Conservation (phyloP, 371 early-diverging fungal species). For the Coemansia linderi region DNA sequence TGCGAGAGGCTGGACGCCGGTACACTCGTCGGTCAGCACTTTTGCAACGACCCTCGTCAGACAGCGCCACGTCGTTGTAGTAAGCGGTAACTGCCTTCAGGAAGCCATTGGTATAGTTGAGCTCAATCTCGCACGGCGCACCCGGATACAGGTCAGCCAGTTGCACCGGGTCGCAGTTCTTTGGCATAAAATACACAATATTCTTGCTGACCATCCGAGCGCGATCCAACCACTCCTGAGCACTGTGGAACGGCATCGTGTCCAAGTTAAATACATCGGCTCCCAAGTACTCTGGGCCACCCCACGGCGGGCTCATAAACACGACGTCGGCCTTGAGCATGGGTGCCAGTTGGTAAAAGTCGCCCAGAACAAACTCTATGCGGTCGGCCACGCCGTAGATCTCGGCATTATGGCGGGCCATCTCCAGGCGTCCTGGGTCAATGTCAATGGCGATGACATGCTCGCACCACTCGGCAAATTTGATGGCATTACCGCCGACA, state of each 20-base stretch:
- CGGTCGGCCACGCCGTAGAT: conserved; percentile 90
- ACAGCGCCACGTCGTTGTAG: conserved; percentile 64
- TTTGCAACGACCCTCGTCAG: conserved; percentile 1
- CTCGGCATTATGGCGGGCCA: conserved; percentile 83
- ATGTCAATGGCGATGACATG: conserved; percentile 94
- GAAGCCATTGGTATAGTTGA: conserved; percentile 62
- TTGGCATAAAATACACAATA: conserved; percentile 83
- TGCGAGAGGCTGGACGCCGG: background rate
- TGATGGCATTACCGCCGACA: conserved; percentile 94
- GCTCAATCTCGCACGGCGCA: conserved; percentile 71
- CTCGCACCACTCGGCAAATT: conserved; percentile 86
- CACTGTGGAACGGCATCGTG: conserved; percentile 34
- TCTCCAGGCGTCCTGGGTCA: conserved; percentile 75
- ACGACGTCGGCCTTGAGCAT: conserved; percentile 78
- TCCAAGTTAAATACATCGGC: conserved; percentile 22
- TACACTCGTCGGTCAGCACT: conserved; percentile 1
- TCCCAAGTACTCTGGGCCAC: conserved; percentile 63
- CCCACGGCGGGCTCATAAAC: conserved; percentile 96
- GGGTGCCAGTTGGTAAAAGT: conserved; percentile 74
- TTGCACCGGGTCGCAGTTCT: conserved; percentile 71
- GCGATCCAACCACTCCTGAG: conserved; percentile 61
- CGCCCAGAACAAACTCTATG: conserved; percentile 88
- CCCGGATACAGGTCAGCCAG: conserved; percentile 55
- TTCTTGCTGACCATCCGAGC: conserved; percentile 70
- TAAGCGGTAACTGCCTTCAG: conserved; percentile 72